These are phyloP conservation scores for Pelargonium myrrhifolium DNA, from an alignment of 441 rosid species.

Conservation along the genomic window DNA sequence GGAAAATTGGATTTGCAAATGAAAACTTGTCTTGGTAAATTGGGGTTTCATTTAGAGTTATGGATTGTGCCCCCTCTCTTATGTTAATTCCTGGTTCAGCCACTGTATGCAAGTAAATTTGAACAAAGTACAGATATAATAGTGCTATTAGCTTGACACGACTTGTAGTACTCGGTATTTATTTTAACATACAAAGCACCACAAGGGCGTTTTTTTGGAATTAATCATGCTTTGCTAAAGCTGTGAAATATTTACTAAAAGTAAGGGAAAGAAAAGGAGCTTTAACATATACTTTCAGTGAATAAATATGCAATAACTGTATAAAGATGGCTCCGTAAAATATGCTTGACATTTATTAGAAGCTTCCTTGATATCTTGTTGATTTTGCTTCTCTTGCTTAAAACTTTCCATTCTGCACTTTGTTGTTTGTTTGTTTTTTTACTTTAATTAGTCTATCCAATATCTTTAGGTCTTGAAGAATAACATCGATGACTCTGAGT, in stretches of 20 bases:
- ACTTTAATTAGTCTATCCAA: slow-evolving; percentile 15
- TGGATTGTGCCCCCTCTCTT: not conserved
- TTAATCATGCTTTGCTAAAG: too few species aligned
- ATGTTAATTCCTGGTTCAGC: not conserved
- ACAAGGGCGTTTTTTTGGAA: too few species aligned
- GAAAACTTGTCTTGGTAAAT: not conserved
- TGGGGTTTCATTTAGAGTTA: not conserved
- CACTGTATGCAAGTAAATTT: too few species aligned
- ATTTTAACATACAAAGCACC: too few species aligned
- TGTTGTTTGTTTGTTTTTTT: slow-evolving; percentile 1
- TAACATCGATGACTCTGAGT: slow-evolving; percentile 66
- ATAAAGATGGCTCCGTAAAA: too few species aligned
- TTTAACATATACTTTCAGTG: too few species aligned
- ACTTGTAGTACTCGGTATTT: too few species aligned
- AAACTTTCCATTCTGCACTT: slow-evolving; percentile 3
- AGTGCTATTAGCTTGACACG: too few species aligned
- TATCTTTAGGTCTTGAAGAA: slow-evolving; percentile 61
- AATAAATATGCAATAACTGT: too few species aligned
- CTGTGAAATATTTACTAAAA: too few species aligned
- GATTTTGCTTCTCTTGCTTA: not conserved
- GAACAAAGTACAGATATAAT: too few species aligned
- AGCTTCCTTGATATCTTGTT: not conserved
- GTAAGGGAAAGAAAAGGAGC: too few species aligned
- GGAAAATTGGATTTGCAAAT: not conserved
- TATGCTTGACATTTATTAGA: not conserved